A percentile compares a stretch with the other conserved stretches of the same genome.
Evolutionary conservation across 1,139 yeast genomes (phyloP).

Genomic region (Arxiozyma heterogenica): DNA sequence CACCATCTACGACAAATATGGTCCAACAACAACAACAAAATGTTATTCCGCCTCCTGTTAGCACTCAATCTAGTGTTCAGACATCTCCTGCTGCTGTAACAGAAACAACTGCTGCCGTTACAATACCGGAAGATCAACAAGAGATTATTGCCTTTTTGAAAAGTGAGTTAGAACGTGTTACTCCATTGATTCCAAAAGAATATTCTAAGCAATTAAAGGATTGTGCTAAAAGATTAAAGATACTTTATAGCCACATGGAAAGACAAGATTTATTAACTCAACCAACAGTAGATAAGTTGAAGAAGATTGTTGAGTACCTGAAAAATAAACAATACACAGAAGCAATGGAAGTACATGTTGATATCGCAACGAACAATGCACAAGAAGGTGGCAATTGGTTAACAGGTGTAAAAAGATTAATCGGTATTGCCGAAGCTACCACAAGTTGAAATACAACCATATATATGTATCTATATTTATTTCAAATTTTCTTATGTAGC

Average conservation of each 20-base stretch:
- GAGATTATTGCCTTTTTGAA: slow-evolving; percentile 54
- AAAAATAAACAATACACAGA: slow-evolving; percentile 45
- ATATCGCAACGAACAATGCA: slow-evolving; percentile 56
- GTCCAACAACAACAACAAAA: not conserved
- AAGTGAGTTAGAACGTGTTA: slow-evolving; percentile 48
- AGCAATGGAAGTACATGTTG: slow-evolving; percentile 51
- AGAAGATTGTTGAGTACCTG: slow-evolving; percentile 44
- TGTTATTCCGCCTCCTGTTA: not conserved
- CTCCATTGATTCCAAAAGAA: slow-evolving; percentile 69
- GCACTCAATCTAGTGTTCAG: slow-evolving; percentile 3
- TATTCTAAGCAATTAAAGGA: slow-evolving; percentile 68
- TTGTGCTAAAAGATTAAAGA: slow-evolving; percentile 70
- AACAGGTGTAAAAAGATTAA: slow-evolving; percentile 81
- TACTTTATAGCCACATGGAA: slow-evolving; percentile 73
- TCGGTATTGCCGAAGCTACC: slow-evolving; percentile 53
- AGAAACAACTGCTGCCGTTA: slow-evolving; percentile 7
- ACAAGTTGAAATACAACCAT: slow-evolving; percentile 8
- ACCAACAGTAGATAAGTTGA: slow-evolving; percentile 48
- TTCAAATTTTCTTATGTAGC: not conserved
- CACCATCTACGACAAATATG: slow-evolving; percentile 5
- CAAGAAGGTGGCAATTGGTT: slow-evolving; percentile 89
- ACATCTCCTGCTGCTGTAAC: slow-evolving; percentile 5
- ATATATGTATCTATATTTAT: not conserved
- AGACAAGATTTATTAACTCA: slow-evolving; percentile 57
- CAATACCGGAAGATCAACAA: slow-evolving; percentile 45